Percentiles rank a stretch among this genome's conserved stretches.
These are phyloP conservation scores for Daedalea quercina DNA, from an alignment of 768 basidiomycete genomes.

Conservation along the genomic window DNA sequence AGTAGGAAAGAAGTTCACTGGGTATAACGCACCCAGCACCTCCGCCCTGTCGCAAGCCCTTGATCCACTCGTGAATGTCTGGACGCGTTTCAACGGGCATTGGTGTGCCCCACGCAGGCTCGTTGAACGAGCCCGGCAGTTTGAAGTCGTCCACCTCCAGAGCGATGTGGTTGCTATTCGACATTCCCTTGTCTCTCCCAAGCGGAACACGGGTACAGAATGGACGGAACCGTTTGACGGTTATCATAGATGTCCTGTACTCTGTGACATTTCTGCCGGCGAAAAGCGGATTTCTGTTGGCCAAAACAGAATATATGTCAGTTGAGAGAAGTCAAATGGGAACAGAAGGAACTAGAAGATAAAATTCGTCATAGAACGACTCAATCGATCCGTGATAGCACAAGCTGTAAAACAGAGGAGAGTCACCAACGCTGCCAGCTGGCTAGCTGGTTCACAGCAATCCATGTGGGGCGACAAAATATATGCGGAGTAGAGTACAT, in stretches of 20 bases:
- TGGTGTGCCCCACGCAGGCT: conserved; percentile 46
- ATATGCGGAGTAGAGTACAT: neutral
- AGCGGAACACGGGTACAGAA: conserved; percentile 49
- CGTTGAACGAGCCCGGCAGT: conserved; percentile 36
- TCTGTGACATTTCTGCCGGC: conserved; percentile 32
- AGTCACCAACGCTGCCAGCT: too few species aligned
- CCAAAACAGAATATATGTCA: neutral
- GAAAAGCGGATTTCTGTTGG: conserved; percentile 11
- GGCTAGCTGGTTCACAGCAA: too few species aligned
- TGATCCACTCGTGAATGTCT: conserved; percentile 44
- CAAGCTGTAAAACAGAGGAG: too few species aligned
- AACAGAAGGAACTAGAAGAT: neutral
- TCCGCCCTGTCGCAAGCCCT: conserved; percentile 48
- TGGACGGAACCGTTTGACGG: conserved; percentile 43
- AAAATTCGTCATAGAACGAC: too few species aligned
- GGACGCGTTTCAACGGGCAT: conserved; percentile 32
- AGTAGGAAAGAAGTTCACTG: neutral
- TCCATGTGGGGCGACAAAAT: too few species aligned
- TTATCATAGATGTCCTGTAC: conserved; percentile 38
- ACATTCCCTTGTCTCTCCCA: conserved; percentile 31
- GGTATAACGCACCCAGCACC: conserved; percentile 49
- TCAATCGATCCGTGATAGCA: too few species aligned
- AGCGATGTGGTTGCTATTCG: conserved; percentile 34
- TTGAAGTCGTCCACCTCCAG: conserved; percentile 45
- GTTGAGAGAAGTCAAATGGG: neutral